Evolutionary conservation across 2,329 filamentous ascomycete genomes (phyloP), one percentile per base, ranked within the genome.

Genomic region (Paecilomyces niveus): DNA sequence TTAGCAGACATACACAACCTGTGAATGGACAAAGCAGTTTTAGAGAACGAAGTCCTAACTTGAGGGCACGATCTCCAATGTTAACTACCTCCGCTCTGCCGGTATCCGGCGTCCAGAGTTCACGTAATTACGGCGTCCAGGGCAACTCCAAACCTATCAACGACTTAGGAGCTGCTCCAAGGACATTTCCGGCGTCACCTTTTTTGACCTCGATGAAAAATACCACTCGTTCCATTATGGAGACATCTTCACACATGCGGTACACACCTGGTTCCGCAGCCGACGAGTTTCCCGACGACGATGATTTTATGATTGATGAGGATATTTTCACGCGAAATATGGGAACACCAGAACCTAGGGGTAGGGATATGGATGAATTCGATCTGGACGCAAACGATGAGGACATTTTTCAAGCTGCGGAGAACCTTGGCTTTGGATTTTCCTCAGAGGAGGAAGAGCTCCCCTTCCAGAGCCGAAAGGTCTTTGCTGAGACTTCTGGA

Each of bases 321-420:
- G 64, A 66, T 33, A 39, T 61, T 52, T 72, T 74, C 58, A 72
- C 74, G 18, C 68, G 73, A 54, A 77, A 71, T 33, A 78, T 79
- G 76, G 76, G 71, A 24, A 74, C 73, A 22, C 73, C 75, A 2
- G 56, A 60, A 2, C 59, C 59, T 33, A 62, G 57, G 31, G 57
- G 58, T 0, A 61, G 64, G 21, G 65, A 67, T 22, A 55, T 68
- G 22, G 70, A 76, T 56, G 76, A 79, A 18, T 78, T 78, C 62
- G 75, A 76, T 35, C 68, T 74, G 58, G 73, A 74, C 59, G 71
- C 71, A 33, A 74, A 76, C 54, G 77, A 79, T 59, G 74, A 76
- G 55, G 76, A 78, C 31, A 75, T 80, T 67, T 66, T 78, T n/a
- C 74, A 79, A 58, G 73, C 65, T 39, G 72, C 71, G n/a, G 71